phyloP scores from a whole-genome alignment of 768 basidiomycete genomes.

The Cystofilobasidium ferigula region DNA sequence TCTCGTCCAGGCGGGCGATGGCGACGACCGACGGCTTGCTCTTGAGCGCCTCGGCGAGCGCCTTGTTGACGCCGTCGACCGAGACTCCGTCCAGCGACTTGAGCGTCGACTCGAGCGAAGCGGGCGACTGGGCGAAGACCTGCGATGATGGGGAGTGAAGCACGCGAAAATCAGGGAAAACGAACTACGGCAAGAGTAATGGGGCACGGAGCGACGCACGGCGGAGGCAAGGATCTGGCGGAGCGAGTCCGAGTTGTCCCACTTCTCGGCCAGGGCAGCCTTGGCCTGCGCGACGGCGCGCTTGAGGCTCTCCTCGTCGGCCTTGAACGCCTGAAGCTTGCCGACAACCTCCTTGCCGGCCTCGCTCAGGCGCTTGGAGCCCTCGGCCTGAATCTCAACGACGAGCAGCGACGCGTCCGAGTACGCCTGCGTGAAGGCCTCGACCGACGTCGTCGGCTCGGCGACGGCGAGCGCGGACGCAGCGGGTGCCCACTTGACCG shows the following conservation, averaged over 20 bases:
- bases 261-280: conserved; percentile 59
- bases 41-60: conserved; percentile 55
- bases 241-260: conserved; percentile 62
- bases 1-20: conserved; percentile 60
- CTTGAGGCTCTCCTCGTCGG: conserved; percentile 61
- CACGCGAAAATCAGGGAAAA: conserved; percentile 8
- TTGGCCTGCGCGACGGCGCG: conserved; percentile 78
- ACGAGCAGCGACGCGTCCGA: conserved; percentile 85
- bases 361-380: conserved; percentile 52
- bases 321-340: conserved; percentile 45
- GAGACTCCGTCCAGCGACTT: conserved; percentile 60
- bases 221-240: conserved; percentile 52
- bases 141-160: conserved; percentile 31
- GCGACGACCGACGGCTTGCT: conserved; percentile 77
- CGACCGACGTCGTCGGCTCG: conserved; percentile 49
- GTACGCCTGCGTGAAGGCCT: conserved; percentile 72
- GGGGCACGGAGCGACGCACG: conserved; percentile 41
- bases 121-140: conserved; percentile 53
- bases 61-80: conserved; percentile 57
- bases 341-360: conserved; percentile 60
- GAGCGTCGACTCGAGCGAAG: conserved; percentile 54
- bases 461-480: conserved; percentile 54
- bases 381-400: conserved; percentile 61
- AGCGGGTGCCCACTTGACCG: conserved; percentile 74
- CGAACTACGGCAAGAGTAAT: neutral